Evolutionary conservation across 257 asterid genomes (phyloP).

Genomic region (Eucommia ulmoides): DNA sequence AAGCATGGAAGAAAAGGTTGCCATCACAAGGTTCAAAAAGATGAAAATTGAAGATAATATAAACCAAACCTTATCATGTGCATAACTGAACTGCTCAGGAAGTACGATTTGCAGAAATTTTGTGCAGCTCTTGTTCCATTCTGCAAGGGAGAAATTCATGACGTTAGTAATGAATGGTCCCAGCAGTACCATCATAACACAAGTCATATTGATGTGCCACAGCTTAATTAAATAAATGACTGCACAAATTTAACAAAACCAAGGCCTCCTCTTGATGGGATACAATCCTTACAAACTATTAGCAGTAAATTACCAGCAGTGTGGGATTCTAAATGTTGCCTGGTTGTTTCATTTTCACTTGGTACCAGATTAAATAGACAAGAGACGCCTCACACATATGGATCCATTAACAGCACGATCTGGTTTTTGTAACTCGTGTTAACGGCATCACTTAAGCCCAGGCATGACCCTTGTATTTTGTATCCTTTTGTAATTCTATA

Average conservation of each 20-base stretch:
- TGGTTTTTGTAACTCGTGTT: too few relatives aligned
- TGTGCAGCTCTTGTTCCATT: constrained; percentile 78
- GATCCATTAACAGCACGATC: too few relatives aligned
- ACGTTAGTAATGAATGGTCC: neutral
- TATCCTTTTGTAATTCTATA: too few relatives aligned
- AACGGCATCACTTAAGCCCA: too few relatives aligned
- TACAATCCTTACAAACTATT: neutral
- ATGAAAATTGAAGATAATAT: constrained; percentile 8
- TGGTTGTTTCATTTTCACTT: too few relatives aligned
- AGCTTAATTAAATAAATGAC: neutral
- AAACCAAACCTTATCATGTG: constrained; percentile 72
- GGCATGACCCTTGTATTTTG: too few relatives aligned
- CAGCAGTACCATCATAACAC: neutral
- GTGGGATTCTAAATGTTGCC: too few relatives aligned
- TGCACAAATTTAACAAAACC: neutral
- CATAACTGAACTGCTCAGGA: constrained; percentile 89
- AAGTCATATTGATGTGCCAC: neutral
- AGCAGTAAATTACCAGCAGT: too few relatives aligned
- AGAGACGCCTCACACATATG: too few relatives aligned
- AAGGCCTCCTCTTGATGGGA: neutral
- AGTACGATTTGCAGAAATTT: constrained; percentile 67
- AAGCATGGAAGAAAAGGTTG: neutral
- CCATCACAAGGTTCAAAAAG: neutral
- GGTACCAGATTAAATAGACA: too few relatives aligned
- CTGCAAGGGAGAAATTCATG: constrained; percentile 33